Conservation (phyloP, 2,329 filamentous ascomycete genomes). For the Blumeria hordei region DNA sequence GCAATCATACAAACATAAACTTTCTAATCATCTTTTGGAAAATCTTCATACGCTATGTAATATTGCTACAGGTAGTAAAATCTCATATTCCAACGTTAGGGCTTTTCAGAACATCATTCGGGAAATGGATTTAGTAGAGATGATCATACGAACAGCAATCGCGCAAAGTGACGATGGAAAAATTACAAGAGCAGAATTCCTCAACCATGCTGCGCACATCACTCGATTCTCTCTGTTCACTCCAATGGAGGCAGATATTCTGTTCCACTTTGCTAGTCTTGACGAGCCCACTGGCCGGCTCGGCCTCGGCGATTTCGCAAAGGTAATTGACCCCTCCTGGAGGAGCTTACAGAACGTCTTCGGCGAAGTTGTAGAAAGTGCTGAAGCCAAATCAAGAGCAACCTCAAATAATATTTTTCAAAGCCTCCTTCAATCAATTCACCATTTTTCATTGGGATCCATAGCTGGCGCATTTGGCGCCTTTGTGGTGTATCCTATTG, state of each 20-base stretch:
- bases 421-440: slow-evolving; percentile 48
- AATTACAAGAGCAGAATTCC: slow-evolving; percentile 81
- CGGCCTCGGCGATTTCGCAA: slow-evolving; percentile 64
- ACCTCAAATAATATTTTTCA: slow-evolving; percentile 33
- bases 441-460: slow-evolving; percentile 78
- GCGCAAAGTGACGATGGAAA: slow-evolving; percentile 66
- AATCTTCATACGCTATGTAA: slow-evolving; percentile 88
- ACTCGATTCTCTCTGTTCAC: slow-evolving; percentile 92
- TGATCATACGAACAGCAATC: slow-evolving; percentile 74
- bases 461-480: slow-evolving; percentile 89
- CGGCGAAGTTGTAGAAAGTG: slow-evolving; percentile 18
- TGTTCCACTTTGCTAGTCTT: slow-evolving; percentile 93
- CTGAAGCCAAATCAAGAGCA: slow-evolving; percentile 25
- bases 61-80: slow-evolving; percentile 73
- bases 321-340: slow-evolving; percentile 89
- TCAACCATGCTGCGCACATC: slow-evolving; percentile 76
- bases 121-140: slow-evolving; percentile 92
- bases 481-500: slow-evolving; percentile 98
- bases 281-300: slow-evolving; percentile 75
- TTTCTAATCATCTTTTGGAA: slow-evolving; percentile 82
- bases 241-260: slow-evolving; percentile 93
- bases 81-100: slow-evolving; percentile 91
- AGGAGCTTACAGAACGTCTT: slow-evolving; percentile 24
- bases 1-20: slow-evolving; percentile 82
- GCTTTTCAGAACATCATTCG: slow-evolving; percentile 96